Evolutionary conservation across 1,139 yeast genomes (phyloP).

Genomic region (Taphrina pruni): DNA sequence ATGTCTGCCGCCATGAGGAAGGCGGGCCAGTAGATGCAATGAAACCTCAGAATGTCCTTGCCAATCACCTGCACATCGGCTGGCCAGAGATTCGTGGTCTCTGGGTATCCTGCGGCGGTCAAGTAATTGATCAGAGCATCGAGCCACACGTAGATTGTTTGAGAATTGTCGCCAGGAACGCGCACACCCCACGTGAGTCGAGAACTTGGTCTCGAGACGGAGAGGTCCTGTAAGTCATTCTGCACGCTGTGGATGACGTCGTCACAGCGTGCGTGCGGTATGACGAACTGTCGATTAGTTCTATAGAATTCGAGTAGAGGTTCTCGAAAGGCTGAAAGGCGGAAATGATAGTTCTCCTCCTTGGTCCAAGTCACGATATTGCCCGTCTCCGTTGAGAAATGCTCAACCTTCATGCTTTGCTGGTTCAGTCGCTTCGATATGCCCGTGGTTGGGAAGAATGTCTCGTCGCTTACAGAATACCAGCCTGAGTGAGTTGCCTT

Average conservation of each 20-base stretch:
- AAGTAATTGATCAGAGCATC: slow-evolving; percentile 89
- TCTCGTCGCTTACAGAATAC: slow-evolving; percentile 94
- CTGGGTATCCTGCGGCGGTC: slow-evolving; percentile 74
- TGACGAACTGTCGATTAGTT: slow-evolving; percentile 60
- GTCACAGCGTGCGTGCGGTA: slow-evolving; percentile 65
- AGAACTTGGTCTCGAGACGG: slow-evolving; percentile 80
- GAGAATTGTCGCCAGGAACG: slow-evolving; percentile 80
- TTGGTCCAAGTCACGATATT: slow-evolving; percentile 75
- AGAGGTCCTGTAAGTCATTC: slow-evolving; percentile 65
- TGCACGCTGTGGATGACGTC: slow-evolving; percentile 67
- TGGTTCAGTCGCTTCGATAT: slow-evolving; percentile 58
- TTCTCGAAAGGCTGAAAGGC: slow-evolving; percentile 65
- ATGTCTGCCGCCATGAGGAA: slow-evolving; percentile 82
- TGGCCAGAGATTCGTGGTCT: slow-evolving; percentile 57
- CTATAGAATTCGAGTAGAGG: slow-evolving; percentile 60
- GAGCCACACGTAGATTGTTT: slow-evolving; percentile 93
- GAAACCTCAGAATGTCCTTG: slow-evolving; percentile 84
- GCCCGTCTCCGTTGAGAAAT: slow-evolving; percentile 74
- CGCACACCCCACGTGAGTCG: slow-evolving; percentile 88
- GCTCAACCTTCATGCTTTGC: slow-evolving; percentile 53
- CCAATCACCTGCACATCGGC: slow-evolving; percentile 83
- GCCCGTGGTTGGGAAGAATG: slow-evolving; percentile 86
- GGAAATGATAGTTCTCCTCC: slow-evolving; percentile 88
- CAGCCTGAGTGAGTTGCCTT: slow-evolving; percentile 88
- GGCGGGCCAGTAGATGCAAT: slow-evolving; percentile 93